Base-by-base conservation (phyloP, 2,329 filamentous ascomycete species). In the Colletotrichum tanaceti region DNA sequence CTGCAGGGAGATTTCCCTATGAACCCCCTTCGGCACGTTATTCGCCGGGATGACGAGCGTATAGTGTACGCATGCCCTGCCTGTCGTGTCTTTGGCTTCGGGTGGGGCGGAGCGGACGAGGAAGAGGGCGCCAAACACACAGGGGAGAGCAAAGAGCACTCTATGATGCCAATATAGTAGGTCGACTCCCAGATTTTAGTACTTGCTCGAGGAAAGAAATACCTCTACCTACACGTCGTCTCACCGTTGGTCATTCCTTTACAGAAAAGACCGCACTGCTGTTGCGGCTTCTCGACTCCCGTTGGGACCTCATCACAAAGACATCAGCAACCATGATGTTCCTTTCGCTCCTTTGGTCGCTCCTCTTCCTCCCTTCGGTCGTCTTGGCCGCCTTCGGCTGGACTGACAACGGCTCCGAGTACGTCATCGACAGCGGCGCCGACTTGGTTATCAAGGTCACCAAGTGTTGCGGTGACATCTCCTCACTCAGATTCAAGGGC, bases 381-480 rank as follows among this genome's bases (percentile, higher is more conserved):
- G 79, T 75, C 24, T 73, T 77, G 4, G 80, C 80, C 41, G 77
- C 75, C 7, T 82, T 78, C 73, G 80, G 80, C 28, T 82, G 78
- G 71, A 78, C 75, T 1, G 79, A 82, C 28, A 74, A 77, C 58
- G 78, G 75, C 28, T 76, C 73, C 43, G 78, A 79, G 67, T 81
- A 79, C 68, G 76, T 79, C n/a, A 78, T 81, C 44, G 79, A 76
- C 67, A 75, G 73, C 20, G 76, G 77, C 0, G 70, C 76, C 4
- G 72, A 73, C 13, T 73, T 79, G 7, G 73, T 79, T 39, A 77
- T 79, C 69, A 76, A 75, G 44, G 76, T 79, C 53, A 77, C 74
- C 69, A 78, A 78, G 71, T 73, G 73, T 14, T 78, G 74, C 60
- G 78, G 77, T 20, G 77, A 79, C 43, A 77, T 79, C 49, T 75